A percentile compares a stretch with the other conserved stretches of the same genome.
Evolutionary conservation across 768 basidiomycete genomes (phyloP).

Genomic region (Ramaria rubella): DNA sequence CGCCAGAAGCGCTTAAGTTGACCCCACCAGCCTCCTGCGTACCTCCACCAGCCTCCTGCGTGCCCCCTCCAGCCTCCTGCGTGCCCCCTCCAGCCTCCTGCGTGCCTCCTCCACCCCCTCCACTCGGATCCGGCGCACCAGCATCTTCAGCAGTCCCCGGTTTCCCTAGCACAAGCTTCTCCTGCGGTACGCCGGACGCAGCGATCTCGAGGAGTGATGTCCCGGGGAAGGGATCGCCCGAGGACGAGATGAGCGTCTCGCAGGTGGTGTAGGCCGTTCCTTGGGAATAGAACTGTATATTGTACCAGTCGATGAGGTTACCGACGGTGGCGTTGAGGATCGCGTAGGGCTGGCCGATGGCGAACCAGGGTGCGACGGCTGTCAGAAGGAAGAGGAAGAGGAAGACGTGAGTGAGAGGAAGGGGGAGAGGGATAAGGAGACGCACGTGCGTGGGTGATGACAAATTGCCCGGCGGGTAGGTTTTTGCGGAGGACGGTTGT

Average conservation of each 20-base stretch:
- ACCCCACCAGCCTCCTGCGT: not conserved
- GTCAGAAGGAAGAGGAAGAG: not conserved
- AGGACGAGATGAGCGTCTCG: constrained; percentile 18
- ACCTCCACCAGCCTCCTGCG: not conserved
- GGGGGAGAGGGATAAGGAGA: not conserved
- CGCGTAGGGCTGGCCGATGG: not conserved
- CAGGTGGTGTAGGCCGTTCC: constrained; percentile 13
- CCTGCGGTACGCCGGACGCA: constrained; percentile 22
- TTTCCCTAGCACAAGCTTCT: constrained; percentile 35
- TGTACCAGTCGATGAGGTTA: constrained; percentile 12
- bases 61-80: not conserved
- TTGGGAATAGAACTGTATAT: constrained; percentile 13
- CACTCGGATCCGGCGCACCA: not conserved
- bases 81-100: not conserved
- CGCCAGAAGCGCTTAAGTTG: not conserved
- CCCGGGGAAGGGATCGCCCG: constrained; percentile 24
- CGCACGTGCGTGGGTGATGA: constrained; percentile 17
- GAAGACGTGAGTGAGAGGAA: constrained; percentile 12
- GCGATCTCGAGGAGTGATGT: constrained; percentile 30
- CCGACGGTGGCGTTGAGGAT: constrained; percentile 4
- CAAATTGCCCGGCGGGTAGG: constrained; percentile 18
- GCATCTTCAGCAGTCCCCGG: constrained; percentile 13
- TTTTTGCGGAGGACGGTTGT: constrained; percentile 17
- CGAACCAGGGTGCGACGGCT: constrained; percentile 40
- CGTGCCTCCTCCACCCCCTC: not conserved